phyloP scores from a whole-genome alignment of 352 stramenopile species.

The Phytophthora aleatoria region DNA sequence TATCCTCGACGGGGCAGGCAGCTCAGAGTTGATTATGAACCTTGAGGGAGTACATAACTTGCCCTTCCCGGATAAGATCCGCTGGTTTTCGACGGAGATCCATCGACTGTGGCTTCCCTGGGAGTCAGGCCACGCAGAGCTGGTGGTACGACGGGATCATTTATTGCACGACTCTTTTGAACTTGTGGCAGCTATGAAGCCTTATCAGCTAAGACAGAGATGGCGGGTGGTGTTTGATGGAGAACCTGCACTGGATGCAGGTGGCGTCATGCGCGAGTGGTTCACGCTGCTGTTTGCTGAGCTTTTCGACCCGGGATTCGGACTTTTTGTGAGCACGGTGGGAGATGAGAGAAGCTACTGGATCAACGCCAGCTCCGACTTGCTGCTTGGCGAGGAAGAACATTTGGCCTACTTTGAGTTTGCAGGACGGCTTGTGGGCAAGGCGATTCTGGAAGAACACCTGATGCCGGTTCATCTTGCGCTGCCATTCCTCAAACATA shows the following conservation, averaged over 20 bases:
- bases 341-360: constrained; percentile 83
- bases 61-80: constrained; percentile 77
- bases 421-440: constrained; percentile 81
- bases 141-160: constrained; percentile 80
- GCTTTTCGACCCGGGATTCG: constrained; percentile 81
- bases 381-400: constrained; percentile 44
- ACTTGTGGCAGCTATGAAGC: constrained; percentile 78
- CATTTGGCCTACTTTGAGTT: constrained; percentile 86
- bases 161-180: constrained; percentile 89
- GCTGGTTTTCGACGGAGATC: constrained; percentile 86
- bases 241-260: constrained; percentile 86
- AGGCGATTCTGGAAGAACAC: constrained; percentile 87
- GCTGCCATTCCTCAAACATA: constrained; percentile 88
- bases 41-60: constrained; percentile 81
- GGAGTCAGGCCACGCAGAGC: constrained; percentile 79
- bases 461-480: constrained; percentile 79
- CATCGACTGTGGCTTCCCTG: constrained; percentile 82
- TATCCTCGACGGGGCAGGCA: constrained; percentile 68
- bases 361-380: constrained; percentile 79
- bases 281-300: constrained; percentile 85
- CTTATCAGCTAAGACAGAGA: constrained; percentile 81
- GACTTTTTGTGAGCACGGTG: constrained; percentile 76
- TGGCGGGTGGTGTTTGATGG: constrained; percentile 88
- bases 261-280: constrained; percentile 91
- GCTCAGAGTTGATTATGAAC: constrained; percentile 85